phyloP scores from a whole-genome alignment of 1,139 yeast species.

The Candida sp. region DNA sequence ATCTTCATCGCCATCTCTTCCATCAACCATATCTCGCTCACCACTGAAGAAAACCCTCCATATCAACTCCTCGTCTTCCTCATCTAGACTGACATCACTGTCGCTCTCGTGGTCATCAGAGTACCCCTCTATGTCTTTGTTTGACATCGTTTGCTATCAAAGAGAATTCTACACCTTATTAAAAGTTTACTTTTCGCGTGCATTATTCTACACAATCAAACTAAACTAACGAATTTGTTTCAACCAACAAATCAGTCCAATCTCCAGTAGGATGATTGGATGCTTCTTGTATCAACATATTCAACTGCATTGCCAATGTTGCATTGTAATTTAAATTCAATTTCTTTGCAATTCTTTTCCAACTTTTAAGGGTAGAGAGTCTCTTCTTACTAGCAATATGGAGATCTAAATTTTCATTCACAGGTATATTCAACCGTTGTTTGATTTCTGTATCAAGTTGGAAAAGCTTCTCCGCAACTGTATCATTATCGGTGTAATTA shows the following conservation, averaged over 20 bases:
- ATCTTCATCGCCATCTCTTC: conserved; percentile 21
- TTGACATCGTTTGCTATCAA: not conserved
- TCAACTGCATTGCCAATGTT: not conserved
- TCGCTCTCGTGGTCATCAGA: conserved; percentile 14
- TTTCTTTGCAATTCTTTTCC: not conserved
- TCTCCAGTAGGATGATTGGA: not conserved
- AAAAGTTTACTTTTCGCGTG: not conserved
- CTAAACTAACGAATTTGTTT: no score
- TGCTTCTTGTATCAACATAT: not conserved
- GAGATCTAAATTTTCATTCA: not conserved
- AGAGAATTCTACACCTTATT: not conserved
- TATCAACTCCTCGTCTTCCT: conserved; percentile 46
- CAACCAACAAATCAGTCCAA: not conserved
- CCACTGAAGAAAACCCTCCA: conserved; percentile 42
- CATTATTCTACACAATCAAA: no score
- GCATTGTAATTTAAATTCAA: not conserved
- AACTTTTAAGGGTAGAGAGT: not conserved
- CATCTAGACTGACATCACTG: conserved; percentile 43
- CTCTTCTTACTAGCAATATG: not conserved
- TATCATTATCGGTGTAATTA: no score
- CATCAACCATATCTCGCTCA: conserved; percentile 9
- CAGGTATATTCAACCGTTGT: not conserved
- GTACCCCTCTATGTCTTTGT: not conserved
- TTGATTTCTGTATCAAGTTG: not conserved
- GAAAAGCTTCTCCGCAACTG: not conserved